Conservation (phyloP, 106 monocot genomes). For the Triglochin maritima region DNA sequence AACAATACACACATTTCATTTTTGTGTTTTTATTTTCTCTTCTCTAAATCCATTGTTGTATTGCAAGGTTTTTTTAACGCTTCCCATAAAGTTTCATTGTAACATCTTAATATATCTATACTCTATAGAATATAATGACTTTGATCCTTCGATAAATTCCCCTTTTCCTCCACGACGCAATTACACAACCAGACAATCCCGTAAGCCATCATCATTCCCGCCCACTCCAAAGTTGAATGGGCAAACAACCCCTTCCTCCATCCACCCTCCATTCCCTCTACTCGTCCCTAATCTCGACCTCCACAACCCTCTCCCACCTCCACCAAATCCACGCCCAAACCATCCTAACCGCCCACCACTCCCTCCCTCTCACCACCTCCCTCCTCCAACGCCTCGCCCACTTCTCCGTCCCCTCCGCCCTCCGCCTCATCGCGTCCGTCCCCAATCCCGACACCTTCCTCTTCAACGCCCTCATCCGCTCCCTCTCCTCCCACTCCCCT, state of each 20-base stretch:
- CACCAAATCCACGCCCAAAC: slow-evolving; percentile 42
- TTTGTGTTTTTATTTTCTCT: too few species aligned
- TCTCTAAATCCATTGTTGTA: too few species aligned
- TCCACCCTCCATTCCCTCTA: background rate
- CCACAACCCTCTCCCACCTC: slow-evolving; percentile 38
- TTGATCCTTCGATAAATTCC: too few species aligned
- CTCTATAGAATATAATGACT: too few species aligned
- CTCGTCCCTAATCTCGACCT: slow-evolving; percentile 20
- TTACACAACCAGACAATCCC: too few species aligned
- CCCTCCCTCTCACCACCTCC: slow-evolving; percentile 40
- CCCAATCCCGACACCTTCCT: slow-evolving; percentile 51
- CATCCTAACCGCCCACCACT: slow-evolving; percentile 35
- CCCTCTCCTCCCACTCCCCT: slow-evolving; percentile 17
- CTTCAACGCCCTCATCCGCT: slow-evolving; percentile 49
- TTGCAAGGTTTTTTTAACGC: too few species aligned
- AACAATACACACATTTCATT: too few species aligned
- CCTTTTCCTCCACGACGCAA: too few species aligned
- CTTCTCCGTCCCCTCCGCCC: slow-evolving; percentile 20
- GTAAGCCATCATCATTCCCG: too few species aligned
- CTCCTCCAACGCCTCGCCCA: slow-evolving; percentile 42
- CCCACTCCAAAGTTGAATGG: too few species aligned
- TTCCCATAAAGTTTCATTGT: too few species aligned
- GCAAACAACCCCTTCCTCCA: background rate
- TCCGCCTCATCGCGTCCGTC: slow-evolving; percentile 36
- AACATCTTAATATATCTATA: too few species aligned